These are phyloP conservation scores for Scheffersomyces stipitis DNA, from an alignment of 805 yeast species.

Conservation along the genomic window DNA sequence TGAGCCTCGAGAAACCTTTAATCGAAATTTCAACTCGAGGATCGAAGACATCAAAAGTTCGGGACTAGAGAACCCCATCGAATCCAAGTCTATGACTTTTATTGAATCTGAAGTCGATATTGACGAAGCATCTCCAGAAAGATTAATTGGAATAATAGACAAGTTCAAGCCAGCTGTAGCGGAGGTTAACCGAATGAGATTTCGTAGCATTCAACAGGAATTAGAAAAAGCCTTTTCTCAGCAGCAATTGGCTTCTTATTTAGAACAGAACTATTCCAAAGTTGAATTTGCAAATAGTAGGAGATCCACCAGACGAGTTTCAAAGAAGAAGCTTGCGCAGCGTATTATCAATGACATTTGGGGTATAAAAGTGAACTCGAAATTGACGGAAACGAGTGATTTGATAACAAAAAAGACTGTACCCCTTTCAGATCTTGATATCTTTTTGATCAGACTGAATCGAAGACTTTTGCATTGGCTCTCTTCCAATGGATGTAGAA, in stretches of 20 bases:
- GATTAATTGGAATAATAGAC: background rate
- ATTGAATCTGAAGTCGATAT: background rate
- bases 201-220: constrained; percentile 1
- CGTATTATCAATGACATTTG: constrained; percentile 35
- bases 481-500: constrained; percentile 40
- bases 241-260: constrained; percentile 11
- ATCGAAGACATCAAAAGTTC: background rate
- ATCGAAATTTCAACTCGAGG: constrained; percentile 9
- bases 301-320: constrained; percentile 2
- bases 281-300: constrained; percentile 5
- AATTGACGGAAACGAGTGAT: constrained; percentile 26
- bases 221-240: constrained; percentile 9
- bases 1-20: constrained; percentile 16
- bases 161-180: background rate
- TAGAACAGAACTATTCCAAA: constrained; percentile 5
- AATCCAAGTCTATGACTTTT: background rate
- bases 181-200: background rate
- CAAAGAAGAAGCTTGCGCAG: constrained; percentile 19
- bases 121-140: background rate
- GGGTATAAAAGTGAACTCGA: constrained; percentile 23
- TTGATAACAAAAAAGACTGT: constrained; percentile 31
- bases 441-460: constrained; percentile 41
- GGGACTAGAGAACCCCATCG: background rate
- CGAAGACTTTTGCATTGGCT: constrained; percentile 41
- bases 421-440: constrained; percentile 33